phyloP scores from a whole-genome alignment of 139 green algal genomes.

The Mychonastes homosphaera region DNA sequence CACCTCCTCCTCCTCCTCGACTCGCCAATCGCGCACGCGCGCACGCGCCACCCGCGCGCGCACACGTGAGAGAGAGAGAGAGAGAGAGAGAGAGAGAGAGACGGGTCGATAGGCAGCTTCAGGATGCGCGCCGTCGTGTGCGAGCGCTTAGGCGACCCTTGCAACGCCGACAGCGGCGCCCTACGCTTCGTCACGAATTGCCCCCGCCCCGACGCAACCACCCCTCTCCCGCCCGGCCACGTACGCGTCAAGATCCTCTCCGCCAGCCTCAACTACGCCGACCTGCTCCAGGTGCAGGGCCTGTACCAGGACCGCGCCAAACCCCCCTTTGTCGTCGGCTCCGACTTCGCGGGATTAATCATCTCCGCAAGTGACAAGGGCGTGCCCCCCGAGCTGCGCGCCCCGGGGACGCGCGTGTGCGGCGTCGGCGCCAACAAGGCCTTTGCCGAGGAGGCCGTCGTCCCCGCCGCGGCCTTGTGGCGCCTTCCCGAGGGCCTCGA shows the following conservation, averaged over 20 bases:
- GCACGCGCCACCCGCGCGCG: too few species aligned
- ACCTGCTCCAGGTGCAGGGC: constrained; percentile 58
- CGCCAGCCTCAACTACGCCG: constrained; percentile 62
- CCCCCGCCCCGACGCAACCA: too few species aligned
- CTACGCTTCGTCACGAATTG: neutral
- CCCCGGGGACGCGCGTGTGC: constrained; percentile 22
- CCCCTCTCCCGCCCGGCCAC: constrained; percentile 11
- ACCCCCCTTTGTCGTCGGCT: constrained; percentile 73
- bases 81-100: too few species aligned
- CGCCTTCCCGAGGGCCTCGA: constrained; percentile 30
- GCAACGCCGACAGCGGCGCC: too few species aligned
- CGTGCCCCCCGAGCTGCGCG: neutral
- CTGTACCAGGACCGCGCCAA: constrained; percentile 69
- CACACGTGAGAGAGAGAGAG: too few species aligned
- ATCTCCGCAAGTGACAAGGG: constrained; percentile 21
- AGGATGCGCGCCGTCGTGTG: constrained; percentile 48
- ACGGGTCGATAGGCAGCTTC: too few species aligned
- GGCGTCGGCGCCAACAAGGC: constrained; percentile 31
- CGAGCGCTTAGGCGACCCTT: constrained; percentile 39
- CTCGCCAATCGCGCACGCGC: too few species aligned
- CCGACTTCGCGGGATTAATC: constrained; percentile 62
- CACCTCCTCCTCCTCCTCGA: too few species aligned
- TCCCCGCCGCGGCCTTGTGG: constrained; percentile 24
- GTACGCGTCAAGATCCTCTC: constrained; percentile 35
- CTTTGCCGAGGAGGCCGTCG: constrained; percentile 63